phyloP scores from a whole-genome alignment of 371 early-diverging fungal species.

The Catenaria anguillulae region DNA sequence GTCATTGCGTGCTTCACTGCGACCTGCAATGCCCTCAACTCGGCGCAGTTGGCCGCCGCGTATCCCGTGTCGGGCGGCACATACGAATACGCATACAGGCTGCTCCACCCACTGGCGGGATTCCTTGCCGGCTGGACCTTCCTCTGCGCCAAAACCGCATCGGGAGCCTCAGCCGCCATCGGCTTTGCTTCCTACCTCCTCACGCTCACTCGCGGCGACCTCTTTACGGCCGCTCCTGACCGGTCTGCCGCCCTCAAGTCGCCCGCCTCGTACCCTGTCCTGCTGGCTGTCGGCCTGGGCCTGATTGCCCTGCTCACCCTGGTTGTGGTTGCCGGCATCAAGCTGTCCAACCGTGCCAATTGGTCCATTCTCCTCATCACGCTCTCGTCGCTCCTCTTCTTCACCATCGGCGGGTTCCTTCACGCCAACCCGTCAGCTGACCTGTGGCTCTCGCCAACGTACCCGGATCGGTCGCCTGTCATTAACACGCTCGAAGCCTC shows the following conservation, averaged over 20 bases:
- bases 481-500: slow-evolving; percentile 2
- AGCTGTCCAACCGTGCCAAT: slow-evolving; percentile 3
- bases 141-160: slow-evolving; percentile 1
- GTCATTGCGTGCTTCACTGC: slow-evolving; percentile 3
- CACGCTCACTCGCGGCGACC: background rate
- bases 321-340: background rate
- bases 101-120: background rate
- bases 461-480: background rate
- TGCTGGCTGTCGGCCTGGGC: background rate
- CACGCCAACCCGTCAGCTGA: too few relatives aligned
- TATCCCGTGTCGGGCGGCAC: background rate
- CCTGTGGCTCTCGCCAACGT: too few relatives aligned
- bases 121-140: slow-evolving; percentile 5
- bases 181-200: background rate
- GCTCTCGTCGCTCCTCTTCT: background rate
- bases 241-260: background rate
- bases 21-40: slow-evolving; percentile 6
- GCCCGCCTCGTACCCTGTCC: background rate
- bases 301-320: background rate
- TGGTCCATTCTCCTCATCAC: background rate
- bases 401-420: background rate
- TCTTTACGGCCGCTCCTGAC: background rate
- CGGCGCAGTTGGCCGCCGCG: slow-evolving; percentile 3
- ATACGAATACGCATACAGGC: slow-evolving; percentile 5
- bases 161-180: slow-evolving; percentile 1